A percentile compares a stretch with the other conserved stretches of the same genome.
Evolutionary conservation across 768 basidiomycete genomes (phyloP).

Genomic region (Tricholoma furcatifolium): DNA sequence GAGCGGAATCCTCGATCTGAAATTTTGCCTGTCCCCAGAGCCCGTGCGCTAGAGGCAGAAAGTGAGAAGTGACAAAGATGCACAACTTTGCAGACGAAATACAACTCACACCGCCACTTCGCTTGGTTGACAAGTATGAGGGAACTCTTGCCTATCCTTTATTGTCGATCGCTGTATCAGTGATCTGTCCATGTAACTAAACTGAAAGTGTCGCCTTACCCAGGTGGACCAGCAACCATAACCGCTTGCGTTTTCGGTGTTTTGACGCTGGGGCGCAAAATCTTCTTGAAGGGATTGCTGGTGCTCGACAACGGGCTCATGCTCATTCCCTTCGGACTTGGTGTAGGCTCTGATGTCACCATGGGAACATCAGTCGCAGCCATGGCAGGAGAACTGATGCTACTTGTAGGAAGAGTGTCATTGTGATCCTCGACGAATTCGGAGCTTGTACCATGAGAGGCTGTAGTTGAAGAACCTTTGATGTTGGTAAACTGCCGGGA

Average conservation of each 20-base stretch:
- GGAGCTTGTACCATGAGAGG: conserved; percentile 28
- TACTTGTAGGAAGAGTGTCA: conserved; percentile 44
- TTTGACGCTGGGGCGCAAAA: conserved; percentile 41
- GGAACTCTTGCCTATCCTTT: conserved; percentile 72
- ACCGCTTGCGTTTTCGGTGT: conserved; percentile 56
- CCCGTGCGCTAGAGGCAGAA: conserved; percentile 49
- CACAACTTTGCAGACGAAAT: neutral
- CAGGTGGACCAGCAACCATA: conserved; percentile 62
- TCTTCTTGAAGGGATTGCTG: conserved; percentile 43
- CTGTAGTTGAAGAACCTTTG: conserved; percentile 33
- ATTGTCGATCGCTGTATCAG: neutral
- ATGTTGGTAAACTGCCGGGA: conserved; percentile 49
- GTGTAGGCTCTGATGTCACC: conserved; percentile 14
- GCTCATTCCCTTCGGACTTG: conserved; percentile 23
- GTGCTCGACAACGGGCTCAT: conserved; percentile 35
- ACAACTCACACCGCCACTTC: conserved; percentile 59
- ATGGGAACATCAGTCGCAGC: conserved; percentile 1
- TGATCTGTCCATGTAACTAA: conserved; percentile 3
- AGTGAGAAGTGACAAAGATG: neutral
- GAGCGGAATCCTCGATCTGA: conserved; percentile 60
- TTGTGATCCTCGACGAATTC: conserved; percentile 36
- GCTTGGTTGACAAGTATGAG: conserved; percentile 69
- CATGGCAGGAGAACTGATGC: conserved; percentile 30
- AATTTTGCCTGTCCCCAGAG: conserved; percentile 81
- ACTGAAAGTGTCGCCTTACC: conserved; percentile 32